Evolutionary conservation across 345 rosid genomes (phyloP).

Genomic region (Isatis tinctoria): DNA sequence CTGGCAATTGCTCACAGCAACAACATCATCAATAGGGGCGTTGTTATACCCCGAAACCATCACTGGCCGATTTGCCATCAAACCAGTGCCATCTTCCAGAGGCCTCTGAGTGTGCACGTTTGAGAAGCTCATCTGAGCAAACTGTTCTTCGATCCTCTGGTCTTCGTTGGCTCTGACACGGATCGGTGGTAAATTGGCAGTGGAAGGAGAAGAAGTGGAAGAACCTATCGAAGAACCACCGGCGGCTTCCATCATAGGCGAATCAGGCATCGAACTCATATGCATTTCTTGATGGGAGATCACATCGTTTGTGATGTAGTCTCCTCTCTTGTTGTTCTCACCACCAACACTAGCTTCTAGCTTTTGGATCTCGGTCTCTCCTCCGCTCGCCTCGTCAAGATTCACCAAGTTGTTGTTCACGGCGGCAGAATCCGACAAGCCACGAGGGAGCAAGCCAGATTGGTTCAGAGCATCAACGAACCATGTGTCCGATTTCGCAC

Average conservation of each 20-base stretch:
- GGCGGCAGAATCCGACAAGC: slow-evolving; percentile 61
- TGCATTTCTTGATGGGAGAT: slow-evolving; percentile 43
- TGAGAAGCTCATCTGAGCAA: slow-evolving; percentile 46
- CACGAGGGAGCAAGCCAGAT: slow-evolving; percentile 56
- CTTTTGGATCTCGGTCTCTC: slow-evolving; percentile 23
- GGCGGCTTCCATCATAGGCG: slow-evolving; percentile 49
- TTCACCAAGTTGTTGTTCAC: slow-evolving; percentile 43
- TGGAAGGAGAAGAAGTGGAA: slow-evolving; percentile 66
- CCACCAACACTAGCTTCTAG: slow-evolving; percentile 12
- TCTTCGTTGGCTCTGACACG: slow-evolving; percentile 45
- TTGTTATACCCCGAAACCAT: slow-evolving; percentile 4
- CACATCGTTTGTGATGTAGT: not conserved
- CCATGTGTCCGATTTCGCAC: slow-evolving; percentile 76
- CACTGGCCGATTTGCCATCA: slow-evolving; percentile 28
- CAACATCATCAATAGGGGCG: slow-evolving; percentile 15
- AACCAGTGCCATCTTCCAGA: slow-evolving; percentile 35
- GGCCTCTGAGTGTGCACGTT: slow-evolving; percentile 36
- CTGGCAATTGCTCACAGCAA: slow-evolving; percentile 26
- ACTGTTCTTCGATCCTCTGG: slow-evolving; percentile 55
- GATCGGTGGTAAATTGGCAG: slow-evolving; percentile 63
- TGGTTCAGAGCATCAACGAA: slow-evolving; percentile 80
- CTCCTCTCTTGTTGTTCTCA: slow-evolving; percentile 33
- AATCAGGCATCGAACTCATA: slow-evolving; percentile 47
- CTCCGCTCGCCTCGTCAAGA: slow-evolving; percentile 40
- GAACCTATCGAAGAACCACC: slow-evolving; percentile 49